These are phyloP conservation scores for Penicillium cosmopolitanum DNA, from an alignment of 495 filamentous ascomycete species.

Conservation along the genomic window DNA sequence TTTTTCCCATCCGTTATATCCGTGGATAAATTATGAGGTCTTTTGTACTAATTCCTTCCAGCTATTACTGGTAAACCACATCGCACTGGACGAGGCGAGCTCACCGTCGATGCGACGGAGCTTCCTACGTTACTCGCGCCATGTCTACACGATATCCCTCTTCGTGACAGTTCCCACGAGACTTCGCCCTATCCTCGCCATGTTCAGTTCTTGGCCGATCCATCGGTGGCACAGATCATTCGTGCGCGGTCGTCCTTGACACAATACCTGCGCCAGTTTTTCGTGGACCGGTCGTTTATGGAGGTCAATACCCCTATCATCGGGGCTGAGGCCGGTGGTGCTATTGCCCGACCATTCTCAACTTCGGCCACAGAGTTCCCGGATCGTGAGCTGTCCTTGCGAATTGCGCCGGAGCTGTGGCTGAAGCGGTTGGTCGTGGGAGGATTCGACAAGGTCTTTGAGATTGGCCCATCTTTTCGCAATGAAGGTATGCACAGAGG, in stretches of 20 bases:
- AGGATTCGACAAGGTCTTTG: conserved; percentile 87
- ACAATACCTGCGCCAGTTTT: conserved; percentile 71
- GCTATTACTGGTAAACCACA: conserved; percentile 73
- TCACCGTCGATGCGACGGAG: conserved; percentile 69
- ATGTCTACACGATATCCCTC: conserved; percentile 73
- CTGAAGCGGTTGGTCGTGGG: conserved; percentile 90
- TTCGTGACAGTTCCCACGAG: conserved; percentile 64
- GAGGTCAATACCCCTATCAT: conserved; percentile 92
- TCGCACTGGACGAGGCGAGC: conserved; percentile 72
- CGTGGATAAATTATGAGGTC: background rate
- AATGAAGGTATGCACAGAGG: conserved; percentile 72
- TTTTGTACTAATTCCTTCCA: conserved; percentile 26
- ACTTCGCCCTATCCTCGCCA: conserved; percentile 69
- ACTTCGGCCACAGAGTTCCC: conserved; percentile 74
- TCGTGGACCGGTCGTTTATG: conserved; percentile 70
- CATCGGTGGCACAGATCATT: conserved; percentile 64
- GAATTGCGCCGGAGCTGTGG: conserved; percentile 94
- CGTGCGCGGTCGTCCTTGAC: conserved; percentile 74
- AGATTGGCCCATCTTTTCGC: conserved; percentile 90
- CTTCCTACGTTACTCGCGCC: conserved; percentile 75
- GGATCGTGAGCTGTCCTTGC: conserved; percentile 67
- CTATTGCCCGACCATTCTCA: conserved; percentile 81
- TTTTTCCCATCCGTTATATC: conserved; percentile 4
- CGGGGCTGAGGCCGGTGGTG: conserved; percentile 74
- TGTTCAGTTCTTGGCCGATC: conserved; percentile 80